Base-by-base conservation (phyloP, 768 basidiomycete genomes). In the Mrakia frigida region DNA sequence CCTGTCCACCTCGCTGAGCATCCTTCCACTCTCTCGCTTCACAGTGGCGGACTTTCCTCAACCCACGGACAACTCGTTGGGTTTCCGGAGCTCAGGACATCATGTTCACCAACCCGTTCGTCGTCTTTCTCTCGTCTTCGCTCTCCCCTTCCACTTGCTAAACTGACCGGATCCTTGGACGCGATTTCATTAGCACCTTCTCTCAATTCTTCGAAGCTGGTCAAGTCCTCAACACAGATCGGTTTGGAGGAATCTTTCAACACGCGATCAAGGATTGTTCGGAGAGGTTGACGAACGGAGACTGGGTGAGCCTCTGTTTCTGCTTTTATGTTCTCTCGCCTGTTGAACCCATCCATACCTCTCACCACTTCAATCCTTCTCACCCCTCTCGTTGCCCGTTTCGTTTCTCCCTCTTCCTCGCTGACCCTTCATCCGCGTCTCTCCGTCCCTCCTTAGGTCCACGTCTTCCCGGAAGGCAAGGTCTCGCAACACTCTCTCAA, bases 31-130 rank as follows among this genome's bases (percentile, higher is more conserved):
- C 71, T 59, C 18, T 56, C 50, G 9, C n/a, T 52, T 31, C 21
- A 9, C 52, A 72, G 71, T 72, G 71, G 71, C 31, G 59, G 35
- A 56, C 52, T 5, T 74, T 74, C 28, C 28, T 74, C 28, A 74
- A 74, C 21, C 59, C 73, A 2, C 39, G 73, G 28, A 74, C 73
- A 25, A 74, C 73, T 33, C 73, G 73, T 14, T 74, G 73, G 73
- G 73, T 74, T 14, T 61, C 56, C 35, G 73, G 73, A 28, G 73
- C 73, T 25, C 60, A 65, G 46, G 73, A 74, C 21, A 74, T 74
- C 60, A 61, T 59, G 43, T 74, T 74, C 63, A 74, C 73, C 60
- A 74, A 74, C 43, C 41, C 73, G 73, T 74, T 28, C 60, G 73
- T 35, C 25, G 37, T 31, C 43, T 23, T 23, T 14, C 1, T 9